Evolutionary conservation across 495 filamentous ascomycete genomes (phyloP).

Genomic region (Penicillium pancosmium): DNA sequence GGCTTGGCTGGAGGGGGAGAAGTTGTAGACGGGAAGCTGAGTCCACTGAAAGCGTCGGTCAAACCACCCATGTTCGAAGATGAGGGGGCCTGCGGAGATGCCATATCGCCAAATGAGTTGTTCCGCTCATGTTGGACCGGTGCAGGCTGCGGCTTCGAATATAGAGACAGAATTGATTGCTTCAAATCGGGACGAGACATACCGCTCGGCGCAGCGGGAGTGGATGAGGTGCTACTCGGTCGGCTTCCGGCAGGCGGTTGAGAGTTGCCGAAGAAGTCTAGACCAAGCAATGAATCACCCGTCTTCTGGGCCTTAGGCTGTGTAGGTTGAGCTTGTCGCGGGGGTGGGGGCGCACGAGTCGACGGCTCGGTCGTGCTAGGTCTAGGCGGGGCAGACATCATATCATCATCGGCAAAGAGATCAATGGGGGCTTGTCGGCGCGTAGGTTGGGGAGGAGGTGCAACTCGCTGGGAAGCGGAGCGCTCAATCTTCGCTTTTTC

Average conservation of each 20-base stretch:
- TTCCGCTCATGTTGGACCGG: slow-evolving; percentile 61
- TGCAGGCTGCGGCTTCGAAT: slow-evolving; percentile 74
- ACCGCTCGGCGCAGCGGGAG: slow-evolving; percentile 53
- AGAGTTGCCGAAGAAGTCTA: slow-evolving; percentile 86
- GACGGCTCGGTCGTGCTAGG: slow-evolving; percentile 68
- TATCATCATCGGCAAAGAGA: slow-evolving; percentile 64
- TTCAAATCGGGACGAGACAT: slow-evolving; percentile 92
- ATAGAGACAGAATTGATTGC: slow-evolving; percentile 94
- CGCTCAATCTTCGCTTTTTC: slow-evolving; percentile 71
- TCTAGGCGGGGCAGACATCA: slow-evolving; percentile 62
- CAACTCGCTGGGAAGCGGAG: slow-evolving; percentile 54
- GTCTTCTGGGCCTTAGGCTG: slow-evolving; percentile 66
- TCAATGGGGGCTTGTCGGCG: slow-evolving; percentile 56
- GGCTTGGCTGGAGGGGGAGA: slow-evolving; percentile 53
- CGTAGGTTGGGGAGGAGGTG: slow-evolving; percentile 47
- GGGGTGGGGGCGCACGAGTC: slow-evolving; percentile 54
- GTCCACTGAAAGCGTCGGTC: slow-evolving; percentile 82
- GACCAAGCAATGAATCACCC: slow-evolving; percentile 82
- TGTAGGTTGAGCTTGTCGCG: slow-evolving; percentile 47
- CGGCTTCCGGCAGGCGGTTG: slow-evolving; percentile 64
- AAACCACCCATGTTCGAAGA: slow-evolving; percentile 69
- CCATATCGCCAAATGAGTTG: slow-evolving; percentile 68
- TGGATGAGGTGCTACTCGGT: slow-evolving; percentile 71
- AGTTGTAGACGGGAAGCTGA: slow-evolving; percentile 70
- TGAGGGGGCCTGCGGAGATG: slow-evolving; percentile 53